phyloP scores from a whole-genome alignment of 2,329 filamentous ascomycete genomes.

The Penicillium sp. region DNA sequence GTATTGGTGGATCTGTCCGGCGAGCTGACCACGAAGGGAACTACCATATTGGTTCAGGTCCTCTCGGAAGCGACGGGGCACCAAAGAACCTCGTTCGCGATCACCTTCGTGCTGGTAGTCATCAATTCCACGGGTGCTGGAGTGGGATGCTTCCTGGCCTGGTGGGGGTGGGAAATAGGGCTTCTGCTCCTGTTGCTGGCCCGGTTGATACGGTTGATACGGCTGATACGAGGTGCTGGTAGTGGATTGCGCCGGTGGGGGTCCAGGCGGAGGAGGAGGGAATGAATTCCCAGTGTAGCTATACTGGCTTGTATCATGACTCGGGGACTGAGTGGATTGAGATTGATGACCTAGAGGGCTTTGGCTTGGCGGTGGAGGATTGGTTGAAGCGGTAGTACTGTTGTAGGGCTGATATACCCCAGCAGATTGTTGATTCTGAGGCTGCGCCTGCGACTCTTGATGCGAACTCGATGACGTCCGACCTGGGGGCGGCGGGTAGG shows the following conservation, averaged over 20 bases:
- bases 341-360: neutral
- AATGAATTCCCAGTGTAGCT: constrained; percentile 35
- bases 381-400: neutral
- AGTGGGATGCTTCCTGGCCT: constrained; percentile 29
- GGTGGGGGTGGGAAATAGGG: constrained; percentile 46
- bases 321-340: constrained; percentile 8
- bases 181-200: constrained; percentile 21
- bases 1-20: constrained; percentile 45
- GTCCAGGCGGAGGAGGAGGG: constrained; percentile 40
- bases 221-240: constrained; percentile 3
- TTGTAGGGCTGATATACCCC: constrained; percentile 4
- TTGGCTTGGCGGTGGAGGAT: constrained; percentile 8
- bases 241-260: constrained; percentile 26
- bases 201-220: constrained; percentile 6
- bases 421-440: constrained; percentile 1
- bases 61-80: constrained; percentile 35
- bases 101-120: constrained; percentile 39
- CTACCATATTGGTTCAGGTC: constrained; percentile 40
- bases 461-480: neutral
- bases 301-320: constrained; percentile 19
- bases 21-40: constrained; percentile 39
- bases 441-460: constrained; percentile 8
- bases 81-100: constrained; percentile 33
- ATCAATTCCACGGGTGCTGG: constrained; percentile 32
- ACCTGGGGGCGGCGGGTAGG: neutral